Evolutionary conservation across 805 yeast genomes (phyloP), one percentile per base, ranked within the genome.

Genomic region (Zygosaccharomyces gambellarensis): DNA sequence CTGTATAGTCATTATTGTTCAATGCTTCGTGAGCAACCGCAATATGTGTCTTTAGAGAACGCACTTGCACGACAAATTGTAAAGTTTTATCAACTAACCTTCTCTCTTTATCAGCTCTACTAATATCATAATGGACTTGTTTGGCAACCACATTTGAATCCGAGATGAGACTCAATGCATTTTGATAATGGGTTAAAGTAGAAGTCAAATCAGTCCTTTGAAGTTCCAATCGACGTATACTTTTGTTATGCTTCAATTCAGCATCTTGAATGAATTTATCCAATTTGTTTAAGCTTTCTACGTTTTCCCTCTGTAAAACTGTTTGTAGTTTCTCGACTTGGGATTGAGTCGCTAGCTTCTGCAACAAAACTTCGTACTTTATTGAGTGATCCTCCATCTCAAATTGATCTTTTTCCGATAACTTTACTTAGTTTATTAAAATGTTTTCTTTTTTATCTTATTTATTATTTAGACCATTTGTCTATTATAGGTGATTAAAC

Each of bases 31-130:
- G 71, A 5, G 88, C 84, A 47, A 82, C 81, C 38, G 78, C 73
- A 9, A 92, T 76, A 56, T 82, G 80, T 29, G 75, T 75, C 60
- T 85, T 85, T 52, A 92, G 70, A n/a, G 74, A 65, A 51, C 83
- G 82, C 1, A 87, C 84, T 51, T 82, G 71, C 34, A 76, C 72
- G 3, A 88, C 92, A 61, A 83, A 88, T 12, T 73, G 70, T 19
- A 81, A 73, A 0, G 95, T 81, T 39, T 75, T 69, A 45, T 75
- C 69, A 12, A 90, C 87, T 34, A 85, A 77, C 4, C 75, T 70
- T 52, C 84, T 80, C 60, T 90, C 96, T 36, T 71, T 71, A 63
- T 89, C 96, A 36, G 87, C 71, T 2, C 81, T 65, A 48, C 85
- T 75, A 50, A 90, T 87, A 53, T 82, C 79, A 38, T 78, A 78